Conservation (phyloP, 257 asterid species). For the Salvia rosmarinus region DNA sequence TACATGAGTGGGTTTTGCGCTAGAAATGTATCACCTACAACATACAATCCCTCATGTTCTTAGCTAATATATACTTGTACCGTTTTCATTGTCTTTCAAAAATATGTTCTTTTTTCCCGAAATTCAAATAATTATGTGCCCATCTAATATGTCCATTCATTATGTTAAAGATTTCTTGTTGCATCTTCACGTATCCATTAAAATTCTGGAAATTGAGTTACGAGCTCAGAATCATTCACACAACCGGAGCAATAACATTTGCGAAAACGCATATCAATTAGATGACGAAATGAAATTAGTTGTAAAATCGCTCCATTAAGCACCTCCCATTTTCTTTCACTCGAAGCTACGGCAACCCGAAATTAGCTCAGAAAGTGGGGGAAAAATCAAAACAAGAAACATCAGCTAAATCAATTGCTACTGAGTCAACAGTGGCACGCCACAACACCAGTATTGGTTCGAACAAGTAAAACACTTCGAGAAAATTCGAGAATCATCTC, state of each 20-base stretch:
- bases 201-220: background rate
- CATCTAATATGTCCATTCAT: no score
- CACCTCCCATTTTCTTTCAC: background rate
- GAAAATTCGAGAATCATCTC: conserved; percentile 21
- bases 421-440: background rate
- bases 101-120: background rate
- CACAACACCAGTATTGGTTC: background rate
- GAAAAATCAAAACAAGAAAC: background rate
- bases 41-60: conserved; percentile 18
- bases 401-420: background rate
- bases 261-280: background rate
- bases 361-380: background rate
- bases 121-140: conserved; percentile 9
- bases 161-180: background rate
- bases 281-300: background rate
- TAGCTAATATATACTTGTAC: conserved; percentile 31
- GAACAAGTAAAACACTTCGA: conserved; percentile 16
- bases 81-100: conserved; percentile 32
- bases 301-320: background rate
- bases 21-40: background rate
- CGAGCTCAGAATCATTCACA: background rate
- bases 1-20: conserved; percentile 14
- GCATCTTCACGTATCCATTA: background rate
- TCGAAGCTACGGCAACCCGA: background rate
- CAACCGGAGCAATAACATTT: background rate